Evolutionary conservation across 2,329 filamentous ascomycete genomes (phyloP).

Genomic region (Aspergillus floridensis): DNA sequence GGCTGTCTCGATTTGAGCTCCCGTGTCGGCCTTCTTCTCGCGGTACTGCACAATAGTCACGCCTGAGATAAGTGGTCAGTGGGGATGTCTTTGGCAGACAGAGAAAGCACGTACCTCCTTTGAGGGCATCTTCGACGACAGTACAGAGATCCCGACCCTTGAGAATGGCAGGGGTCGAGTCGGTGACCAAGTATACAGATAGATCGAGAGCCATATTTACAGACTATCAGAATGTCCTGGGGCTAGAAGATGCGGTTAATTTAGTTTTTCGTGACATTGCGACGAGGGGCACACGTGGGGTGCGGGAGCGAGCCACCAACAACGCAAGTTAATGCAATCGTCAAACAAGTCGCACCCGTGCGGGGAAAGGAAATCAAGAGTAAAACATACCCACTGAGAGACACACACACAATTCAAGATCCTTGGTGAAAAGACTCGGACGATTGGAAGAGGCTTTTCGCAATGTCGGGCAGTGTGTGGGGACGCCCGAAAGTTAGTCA

Average conservation of each 20-base stretch:
- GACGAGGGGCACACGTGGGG: background rate
- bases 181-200: constrained; percentile 85
- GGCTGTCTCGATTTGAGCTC: constrained; percentile 67
- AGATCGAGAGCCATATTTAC: constrained; percentile 61
- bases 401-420: background rate
- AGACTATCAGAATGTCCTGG: background rate
- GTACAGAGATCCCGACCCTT: constrained; percentile 65
- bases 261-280: background rate
- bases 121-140: constrained; percentile 72
- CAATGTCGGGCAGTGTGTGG: background rate
- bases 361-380: too few species aligned
- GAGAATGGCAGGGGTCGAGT: constrained; percentile 83
- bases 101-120: constrained; percentile 57
- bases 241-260: background rate
- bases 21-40: constrained; percentile 79
- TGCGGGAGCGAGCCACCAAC: background rate
- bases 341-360: background rate
- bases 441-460: background rate
- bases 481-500: background rate
- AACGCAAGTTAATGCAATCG: background rate
- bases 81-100: background rate
- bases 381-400: too few species aligned
- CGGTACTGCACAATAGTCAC: constrained; percentile 86
- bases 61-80: constrained; percentile 39
- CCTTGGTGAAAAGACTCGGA: background rate